Conservation (phyloP, 768 basidiomycete species). For the Suillus sp. region DNA sequence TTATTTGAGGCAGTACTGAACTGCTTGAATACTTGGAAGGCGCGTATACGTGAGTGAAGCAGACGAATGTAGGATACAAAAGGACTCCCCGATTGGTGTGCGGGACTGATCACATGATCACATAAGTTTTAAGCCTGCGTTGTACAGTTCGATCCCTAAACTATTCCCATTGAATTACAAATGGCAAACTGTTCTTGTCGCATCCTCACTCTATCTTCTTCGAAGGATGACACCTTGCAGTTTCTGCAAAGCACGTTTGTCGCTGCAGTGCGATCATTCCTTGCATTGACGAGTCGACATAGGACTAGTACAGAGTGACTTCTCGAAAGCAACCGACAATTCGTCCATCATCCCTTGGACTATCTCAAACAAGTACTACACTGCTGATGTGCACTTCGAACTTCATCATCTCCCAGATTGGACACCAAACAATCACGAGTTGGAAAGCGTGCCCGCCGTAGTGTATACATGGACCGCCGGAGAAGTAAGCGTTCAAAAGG, state of each 20-base stretch:
- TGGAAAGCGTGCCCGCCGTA: constrained; percentile 59
- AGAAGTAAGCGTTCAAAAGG: constrained; percentile 49
- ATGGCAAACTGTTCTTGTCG: constrained; percentile 6
- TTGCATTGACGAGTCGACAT: constrained; percentile 21
- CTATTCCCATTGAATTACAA: background rate
- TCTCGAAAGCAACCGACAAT: constrained; percentile 18
- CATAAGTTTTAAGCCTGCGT: no score
- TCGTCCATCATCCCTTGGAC: constrained; percentile 60
- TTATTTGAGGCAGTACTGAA: no score
- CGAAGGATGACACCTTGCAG: constrained; percentile 22
- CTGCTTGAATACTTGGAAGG: no score
- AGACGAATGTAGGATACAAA: no score
- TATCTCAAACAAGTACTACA: constrained; percentile 81
- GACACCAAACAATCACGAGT: constrained; percentile 40
- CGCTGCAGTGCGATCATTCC: background rate
- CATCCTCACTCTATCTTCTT: constrained; percentile 20
- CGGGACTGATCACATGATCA: no score
- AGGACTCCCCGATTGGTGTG: no score
- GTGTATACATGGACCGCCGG: constrained; percentile 71
- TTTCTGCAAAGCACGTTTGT: constrained; percentile 9
- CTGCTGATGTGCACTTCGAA: constrained; percentile 72
- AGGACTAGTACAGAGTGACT: constrained; percentile 27
- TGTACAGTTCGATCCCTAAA: background rate
- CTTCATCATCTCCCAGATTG: constrained; percentile 49
- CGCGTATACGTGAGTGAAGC: no score